These are phyloP conservation scores for Crithidia fasciculata DNA, from an alignment of 208 protist species.

Conservation along the genomic window DNA sequence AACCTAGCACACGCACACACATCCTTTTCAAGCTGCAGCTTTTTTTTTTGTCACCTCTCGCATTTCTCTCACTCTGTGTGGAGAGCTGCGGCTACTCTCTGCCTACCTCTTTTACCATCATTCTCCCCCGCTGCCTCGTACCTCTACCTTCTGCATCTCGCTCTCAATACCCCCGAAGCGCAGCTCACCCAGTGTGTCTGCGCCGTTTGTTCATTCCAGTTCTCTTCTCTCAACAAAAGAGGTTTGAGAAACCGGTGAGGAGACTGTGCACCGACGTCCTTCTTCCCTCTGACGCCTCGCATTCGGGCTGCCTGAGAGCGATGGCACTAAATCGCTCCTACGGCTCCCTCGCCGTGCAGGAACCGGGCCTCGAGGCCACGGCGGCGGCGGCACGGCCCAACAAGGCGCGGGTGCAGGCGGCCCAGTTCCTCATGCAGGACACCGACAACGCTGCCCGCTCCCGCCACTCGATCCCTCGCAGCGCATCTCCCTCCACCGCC, in stretches of 20 bases:
- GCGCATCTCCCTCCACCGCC: conserved; percentile 51
- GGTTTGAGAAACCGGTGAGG: too few species aligned
- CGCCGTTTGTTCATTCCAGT: too few species aligned
- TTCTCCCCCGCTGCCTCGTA: too few species aligned
- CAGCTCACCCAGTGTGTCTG: too few species aligned
- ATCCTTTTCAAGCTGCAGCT: neutral
- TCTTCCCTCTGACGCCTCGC: too few species aligned
- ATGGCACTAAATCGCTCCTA: neutral
- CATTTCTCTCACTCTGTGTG: neutral
- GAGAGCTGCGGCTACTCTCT: neutral
- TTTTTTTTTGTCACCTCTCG: conserved; percentile 1
- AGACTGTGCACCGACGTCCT: too few species aligned
- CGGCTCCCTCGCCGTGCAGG: neutral
- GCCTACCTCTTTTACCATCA: too few species aligned
- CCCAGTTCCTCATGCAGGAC: conserved; percentile 45
- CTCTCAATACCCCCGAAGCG: too few species aligned
- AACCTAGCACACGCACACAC: neutral
- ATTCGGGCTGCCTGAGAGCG: too few species aligned
- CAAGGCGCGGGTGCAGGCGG: conserved; percentile 53
- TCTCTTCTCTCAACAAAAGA: too few species aligned
- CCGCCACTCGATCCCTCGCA: conserved; percentile 37
- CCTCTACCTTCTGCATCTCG: too few species aligned
- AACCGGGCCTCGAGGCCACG: neutral
- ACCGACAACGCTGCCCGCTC: conserved; percentile 31
- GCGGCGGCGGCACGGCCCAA: conserved; percentile 25